Conservation (phyloP, 257 asterid genomes). For the Paulownia fortunei region DNA sequence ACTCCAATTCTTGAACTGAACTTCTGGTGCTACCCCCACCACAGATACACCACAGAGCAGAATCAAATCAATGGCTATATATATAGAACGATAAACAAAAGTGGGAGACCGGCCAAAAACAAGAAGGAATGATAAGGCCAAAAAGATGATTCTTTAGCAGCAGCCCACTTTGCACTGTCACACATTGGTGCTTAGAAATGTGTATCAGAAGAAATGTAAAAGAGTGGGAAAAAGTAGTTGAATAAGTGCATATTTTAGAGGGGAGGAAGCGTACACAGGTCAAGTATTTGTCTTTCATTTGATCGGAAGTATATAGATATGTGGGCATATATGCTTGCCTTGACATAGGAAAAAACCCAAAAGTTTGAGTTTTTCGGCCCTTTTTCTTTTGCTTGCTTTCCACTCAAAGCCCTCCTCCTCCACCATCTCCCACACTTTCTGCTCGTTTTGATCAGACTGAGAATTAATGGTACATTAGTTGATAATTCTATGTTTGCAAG, state of each 20-base stretch:
- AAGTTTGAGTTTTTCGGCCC: constrained; percentile 35
- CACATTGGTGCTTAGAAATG: constrained; percentile 40
- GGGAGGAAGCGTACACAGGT: constrained; percentile 23
- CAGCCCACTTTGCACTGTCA: constrained; percentile 41
- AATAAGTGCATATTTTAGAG: constrained; percentile 10
- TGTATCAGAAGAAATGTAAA: constrained; percentile 61
- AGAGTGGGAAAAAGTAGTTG: constrained; percentile 32
- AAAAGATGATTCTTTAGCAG: constrained; percentile 55
- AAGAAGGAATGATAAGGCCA: constrained; percentile 5
- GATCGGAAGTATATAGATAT: constrained; percentile 2
- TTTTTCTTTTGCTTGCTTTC: constrained; percentile 79
- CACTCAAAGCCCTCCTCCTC: constrained; percentile 59
- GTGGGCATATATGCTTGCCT: constrained; percentile 84
- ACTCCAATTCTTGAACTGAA: not conserved
- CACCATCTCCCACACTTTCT: constrained; percentile 25
- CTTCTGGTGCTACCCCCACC: not conserved
- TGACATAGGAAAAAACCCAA: constrained; percentile 48
- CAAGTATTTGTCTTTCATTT: constrained; percentile 24
- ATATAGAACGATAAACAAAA: not conserved
- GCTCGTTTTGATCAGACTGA: constrained; percentile 10
- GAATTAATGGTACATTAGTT: not conserved
- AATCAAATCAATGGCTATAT: constrained; percentile 12
- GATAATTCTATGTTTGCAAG: not conserved
- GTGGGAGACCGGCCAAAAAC: not conserved
- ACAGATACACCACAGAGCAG: not conserved